phyloP scores from a whole-genome alignment of 345 rosid species.

The Carallia pectinifolia region DNA sequence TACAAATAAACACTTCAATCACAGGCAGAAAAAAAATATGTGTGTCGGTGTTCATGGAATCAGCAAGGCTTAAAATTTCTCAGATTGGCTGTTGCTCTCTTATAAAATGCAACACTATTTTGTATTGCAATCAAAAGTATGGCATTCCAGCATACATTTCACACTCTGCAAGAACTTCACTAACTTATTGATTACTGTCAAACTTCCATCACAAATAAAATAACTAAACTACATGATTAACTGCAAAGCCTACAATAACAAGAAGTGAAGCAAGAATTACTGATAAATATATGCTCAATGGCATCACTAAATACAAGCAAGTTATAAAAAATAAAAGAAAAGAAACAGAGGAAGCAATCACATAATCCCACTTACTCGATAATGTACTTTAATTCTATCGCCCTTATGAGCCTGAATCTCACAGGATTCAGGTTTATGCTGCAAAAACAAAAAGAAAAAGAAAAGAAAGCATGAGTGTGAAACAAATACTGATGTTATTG shows the following conservation, averaged over 20 bases:
- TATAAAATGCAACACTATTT: background rate
- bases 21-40: background rate
- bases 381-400: conserved; percentile 79
- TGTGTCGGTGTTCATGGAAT: background rate
- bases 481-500: background rate
- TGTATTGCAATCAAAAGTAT: too few relatives aligned
- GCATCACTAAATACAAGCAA: background rate
- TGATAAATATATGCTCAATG: too few relatives aligned
- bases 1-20: too few relatives aligned
- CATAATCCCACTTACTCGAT: conserved; percentile 53
- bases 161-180: background rate
- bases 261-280: background rate
- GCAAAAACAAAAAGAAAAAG: conserved; percentile 11
- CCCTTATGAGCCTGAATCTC: conserved; percentile 94
- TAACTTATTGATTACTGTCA: too few relatives aligned
- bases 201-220: background rate
- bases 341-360: conserved; percentile 4
- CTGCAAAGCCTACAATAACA: background rate
- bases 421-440: conserved; percentile 72
- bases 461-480: background rate
- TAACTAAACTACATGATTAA: background rate
- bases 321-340: too few relatives aligned
- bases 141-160: too few relatives aligned
- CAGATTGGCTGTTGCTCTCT: background rate
- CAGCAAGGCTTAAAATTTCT: background rate